Evolutionary conservation across 129 eudicot genomes (phyloP), one percentile per base, ranked within the genome.

Genomic region (Dittrichia graveolens): DNA sequence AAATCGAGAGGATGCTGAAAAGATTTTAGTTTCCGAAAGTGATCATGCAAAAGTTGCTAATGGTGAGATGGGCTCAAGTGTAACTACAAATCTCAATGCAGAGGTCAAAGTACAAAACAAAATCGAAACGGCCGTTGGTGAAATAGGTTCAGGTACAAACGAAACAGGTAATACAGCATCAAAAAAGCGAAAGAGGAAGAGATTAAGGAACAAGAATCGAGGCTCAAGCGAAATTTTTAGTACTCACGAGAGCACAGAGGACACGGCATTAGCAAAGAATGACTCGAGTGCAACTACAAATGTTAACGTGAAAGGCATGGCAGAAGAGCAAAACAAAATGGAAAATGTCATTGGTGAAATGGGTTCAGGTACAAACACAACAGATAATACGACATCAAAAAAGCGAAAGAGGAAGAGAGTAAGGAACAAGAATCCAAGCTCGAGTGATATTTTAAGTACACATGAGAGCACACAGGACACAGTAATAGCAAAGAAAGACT

Each of bases 211-310:
- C 43, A 45, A 15, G 48, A 54, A 19, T n/a, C 34, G 35, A 43
- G 16, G 15, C 18, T 53, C 8, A 38, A 44, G 74, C 55, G 80
- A 77, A 11, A 52, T 43, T 76, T 14, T 76, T 50, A 60, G 49
- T 10, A 31, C 52, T 8, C 2, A 41, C 15, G 69, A 10, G 15
- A 58, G 57, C 50, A 24, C 14, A 1, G 46, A 24, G n/a, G 48
- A 40, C 3, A 69, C 1, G 6, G 49, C 13, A 14, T 15, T 10
- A n/a, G 48, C 59, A 43, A 34, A 13, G 11, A 24, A 24, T 24
- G 31, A 24, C 31, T 24, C 31, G 14, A 62, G 35, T 45, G n/a
- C 64, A 81, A 59, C 62, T 4, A 8, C 14, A 42, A 41, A 49
- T 41, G 61, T 40, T 41, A 67, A 52, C 15, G 78, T 45, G 57